phyloP scores from a whole-genome alignment of 2,329 filamentous ascomycete species.

The Pseudogymnoascus sp. region DNA sequence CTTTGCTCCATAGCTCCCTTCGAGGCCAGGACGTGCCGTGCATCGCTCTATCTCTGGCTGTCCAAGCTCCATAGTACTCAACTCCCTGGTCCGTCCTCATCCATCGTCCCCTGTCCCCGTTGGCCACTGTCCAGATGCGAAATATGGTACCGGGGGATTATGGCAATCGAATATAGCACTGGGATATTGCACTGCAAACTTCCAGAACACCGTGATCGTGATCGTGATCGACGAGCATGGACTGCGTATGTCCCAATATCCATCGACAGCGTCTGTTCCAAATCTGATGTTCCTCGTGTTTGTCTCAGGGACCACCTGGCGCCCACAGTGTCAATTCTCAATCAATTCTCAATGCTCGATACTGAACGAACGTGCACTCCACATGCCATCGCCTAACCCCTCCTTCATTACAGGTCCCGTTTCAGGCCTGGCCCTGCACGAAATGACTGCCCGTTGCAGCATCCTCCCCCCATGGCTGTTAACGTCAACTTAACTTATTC shows the following conservation, averaged over 20 bases:
- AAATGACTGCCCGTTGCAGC: constrained; percentile 1
- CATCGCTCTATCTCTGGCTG: constrained; percentile 2
- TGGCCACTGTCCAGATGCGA: neutral
- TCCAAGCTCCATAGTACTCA: constrained; percentile 3
- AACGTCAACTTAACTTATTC: constrained; percentile 3
- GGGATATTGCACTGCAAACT: neutral
- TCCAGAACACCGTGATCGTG: neutral
- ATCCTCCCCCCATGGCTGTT: neutral
- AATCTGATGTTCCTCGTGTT: neutral
- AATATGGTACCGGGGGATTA: neutral
- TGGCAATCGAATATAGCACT: neutral
- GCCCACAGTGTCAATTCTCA: neutral
- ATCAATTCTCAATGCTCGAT: neutral
- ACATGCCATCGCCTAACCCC: neutral
- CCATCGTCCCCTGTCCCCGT: neutral
- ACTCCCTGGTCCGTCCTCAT: neutral
- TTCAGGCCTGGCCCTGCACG: neutral
- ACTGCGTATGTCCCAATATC: neutral
- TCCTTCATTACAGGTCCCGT: constrained; percentile 6
- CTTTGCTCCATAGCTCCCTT: neutral
- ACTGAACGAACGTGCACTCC: neutral
- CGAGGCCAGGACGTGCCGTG: neutral
- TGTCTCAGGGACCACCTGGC: neutral
- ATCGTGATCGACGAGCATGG: neutral
- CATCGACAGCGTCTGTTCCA: neutral